A percentile compares a stretch with the other conserved stretches of the same genome.
Conservation (phyloP, 2,329 filamentous ascomycete genomes). For the Epichloe glyceriae region DNA sequence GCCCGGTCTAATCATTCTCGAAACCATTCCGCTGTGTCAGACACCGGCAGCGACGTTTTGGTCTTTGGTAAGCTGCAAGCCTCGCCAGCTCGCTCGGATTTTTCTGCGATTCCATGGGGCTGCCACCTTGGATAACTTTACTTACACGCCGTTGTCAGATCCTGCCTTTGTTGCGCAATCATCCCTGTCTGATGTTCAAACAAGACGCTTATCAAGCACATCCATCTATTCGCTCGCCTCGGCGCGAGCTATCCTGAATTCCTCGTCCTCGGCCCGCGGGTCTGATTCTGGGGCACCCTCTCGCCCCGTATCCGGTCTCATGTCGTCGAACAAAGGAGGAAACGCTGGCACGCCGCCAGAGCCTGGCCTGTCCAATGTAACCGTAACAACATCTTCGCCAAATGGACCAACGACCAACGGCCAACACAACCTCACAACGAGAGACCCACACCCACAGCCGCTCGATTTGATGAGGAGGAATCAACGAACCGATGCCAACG, state of each 20-base stretch:
- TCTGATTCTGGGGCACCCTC: conserved; percentile 33
- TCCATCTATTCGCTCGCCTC: conserved; percentile 61
- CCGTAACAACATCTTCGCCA: conserved; percentile 38
- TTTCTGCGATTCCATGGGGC: conserved; percentile 31
- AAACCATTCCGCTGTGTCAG: conserved; percentile 29
- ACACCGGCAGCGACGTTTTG: conserved; percentile 27
- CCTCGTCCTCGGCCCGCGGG: conserved; percentile 38
- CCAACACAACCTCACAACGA: conserved; percentile 33
- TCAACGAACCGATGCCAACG: conserved; percentile 22
- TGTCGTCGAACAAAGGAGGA: conserved; percentile 31
- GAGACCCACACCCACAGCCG: conserved; percentile 26
- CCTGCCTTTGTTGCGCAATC: conserved; percentile 30
- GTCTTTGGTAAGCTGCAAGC: conserved; percentile 25
- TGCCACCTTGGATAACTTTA: conserved; percentile 12
- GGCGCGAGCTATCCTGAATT: conserved; percentile 35
- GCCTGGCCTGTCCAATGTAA: conserved; percentile 36
- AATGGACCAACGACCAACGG: conserved; percentile 24
- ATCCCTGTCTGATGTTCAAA: conserved; percentile 38
- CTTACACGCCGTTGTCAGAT: conserved; percentile 32
- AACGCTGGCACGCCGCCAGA: conserved; percentile 32
- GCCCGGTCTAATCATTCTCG: conserved; percentile 30
- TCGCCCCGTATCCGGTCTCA: conserved; percentile 32
- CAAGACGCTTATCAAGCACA: conserved; percentile 58
- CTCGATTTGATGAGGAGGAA: conserved; percentile 34
- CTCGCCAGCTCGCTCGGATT: conserved; percentile 34